Percentiles rank a stretch among this genome's conserved stretches.
phyloP scores from a whole-genome alignment of 1,284 basidiomycete species.

The Flammula alnicola region DNA sequence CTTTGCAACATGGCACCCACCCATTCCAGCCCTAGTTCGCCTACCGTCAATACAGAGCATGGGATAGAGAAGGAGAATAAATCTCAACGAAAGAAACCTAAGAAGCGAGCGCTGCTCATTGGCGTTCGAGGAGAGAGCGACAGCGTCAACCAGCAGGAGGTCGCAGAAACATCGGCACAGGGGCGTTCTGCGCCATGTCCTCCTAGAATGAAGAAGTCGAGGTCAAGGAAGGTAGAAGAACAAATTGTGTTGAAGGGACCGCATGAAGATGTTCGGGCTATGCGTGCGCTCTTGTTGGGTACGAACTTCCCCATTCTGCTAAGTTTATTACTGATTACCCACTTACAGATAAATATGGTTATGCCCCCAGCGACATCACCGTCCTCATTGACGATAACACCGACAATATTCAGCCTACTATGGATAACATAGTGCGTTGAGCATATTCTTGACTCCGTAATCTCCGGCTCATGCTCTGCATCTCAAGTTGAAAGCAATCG shows the following conservation, averaged over 20 bases:
- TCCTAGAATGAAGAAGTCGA: background rate
- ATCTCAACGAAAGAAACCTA: too few species aligned
- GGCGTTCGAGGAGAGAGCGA: slow-evolving; percentile 19
- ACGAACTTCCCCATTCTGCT: slow-evolving; percentile 6
- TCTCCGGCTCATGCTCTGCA: background rate
- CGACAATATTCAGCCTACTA: slow-evolving; percentile 29
- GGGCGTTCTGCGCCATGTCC: too few species aligned
- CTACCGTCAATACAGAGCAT: too few species aligned
- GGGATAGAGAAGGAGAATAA: too few species aligned
- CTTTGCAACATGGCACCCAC: too few species aligned
- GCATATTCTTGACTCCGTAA: background rate
- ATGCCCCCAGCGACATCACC: slow-evolving; percentile 29
- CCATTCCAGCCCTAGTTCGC: too few species aligned
- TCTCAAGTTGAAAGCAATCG: slow-evolving; percentile 31
- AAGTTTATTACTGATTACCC: background rate
- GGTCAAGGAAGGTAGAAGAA: background rate
- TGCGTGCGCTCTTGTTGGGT: slow-evolving; percentile 32
- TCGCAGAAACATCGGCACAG: slow-evolving; percentile 9
- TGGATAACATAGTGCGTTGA: slow-evolving; percentile 30
- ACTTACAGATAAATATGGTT: slow-evolving; percentile 29
- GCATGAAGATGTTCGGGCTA: slow-evolving; percentile 32
- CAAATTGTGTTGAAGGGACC: slow-evolving; percentile 25
- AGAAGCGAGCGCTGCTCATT: slow-evolving; percentile 30
- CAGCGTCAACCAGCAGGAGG: background rate
- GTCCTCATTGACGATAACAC: slow-evolving; percentile 33